phyloP scores from a whole-genome alignment of 495 filamentous ascomycete species.

The Staphylotrichum longicolle region DNA sequence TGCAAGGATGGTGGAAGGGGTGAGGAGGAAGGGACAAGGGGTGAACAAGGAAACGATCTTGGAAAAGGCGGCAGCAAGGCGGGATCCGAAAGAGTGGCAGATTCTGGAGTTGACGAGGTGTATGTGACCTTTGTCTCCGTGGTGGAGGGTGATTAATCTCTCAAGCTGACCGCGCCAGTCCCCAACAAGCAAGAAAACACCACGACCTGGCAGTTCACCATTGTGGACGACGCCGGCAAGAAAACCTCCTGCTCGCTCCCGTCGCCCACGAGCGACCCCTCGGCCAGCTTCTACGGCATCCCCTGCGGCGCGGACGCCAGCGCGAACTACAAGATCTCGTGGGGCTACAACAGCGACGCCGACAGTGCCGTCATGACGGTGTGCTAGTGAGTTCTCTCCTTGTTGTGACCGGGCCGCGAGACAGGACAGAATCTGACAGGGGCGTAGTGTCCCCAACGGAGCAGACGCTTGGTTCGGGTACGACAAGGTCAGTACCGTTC shows the following conservation, averaged over 20 bases:
- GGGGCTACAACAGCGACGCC: conserved; percentile 24
- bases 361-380: conserved; percentile 32
- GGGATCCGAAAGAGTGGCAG: conserved; percentile 11
- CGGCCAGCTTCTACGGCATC: conserved; percentile 15
- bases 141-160: not conserved
- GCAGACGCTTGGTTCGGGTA: conserved; percentile 23
- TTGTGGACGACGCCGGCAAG: not conserved
- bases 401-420: not conserved
- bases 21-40: not conserved
- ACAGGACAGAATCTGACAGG: too few relatives aligned
- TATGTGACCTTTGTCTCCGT: not conserved
- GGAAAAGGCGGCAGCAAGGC: not conserved
- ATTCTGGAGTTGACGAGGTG: conserved; percentile 13
- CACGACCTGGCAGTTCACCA: not conserved
- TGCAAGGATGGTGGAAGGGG: not conserved
- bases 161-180: not conserved
- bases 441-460: conserved; percentile 1
- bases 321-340: conserved; percentile 22
- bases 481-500: conserved; percentile 9
- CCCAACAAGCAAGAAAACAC: not conserved
- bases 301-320: not conserved
- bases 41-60: not conserved
- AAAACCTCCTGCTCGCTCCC: conserved; percentile 1
- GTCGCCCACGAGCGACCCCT: not conserved
- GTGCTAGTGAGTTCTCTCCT: conserved; percentile 22